Evolutionary conservation across 257 asterid genomes (phyloP), one percentile per base, ranked within the genome.

Genomic region (Capsicum baccatum): DNA sequence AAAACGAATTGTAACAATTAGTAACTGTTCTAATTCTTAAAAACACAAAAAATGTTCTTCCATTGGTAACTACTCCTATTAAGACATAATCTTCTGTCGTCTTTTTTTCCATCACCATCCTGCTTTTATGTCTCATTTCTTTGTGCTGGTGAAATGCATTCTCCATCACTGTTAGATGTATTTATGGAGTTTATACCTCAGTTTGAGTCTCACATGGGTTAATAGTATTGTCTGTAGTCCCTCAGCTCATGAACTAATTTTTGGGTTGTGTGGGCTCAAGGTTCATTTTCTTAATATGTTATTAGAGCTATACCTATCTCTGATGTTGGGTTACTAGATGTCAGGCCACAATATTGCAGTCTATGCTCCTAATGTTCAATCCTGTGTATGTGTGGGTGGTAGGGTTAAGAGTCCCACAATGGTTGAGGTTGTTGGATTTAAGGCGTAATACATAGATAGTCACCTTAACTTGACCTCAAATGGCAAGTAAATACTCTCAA

Each of bases 171-270:
- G 9, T 70, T 44, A 9, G 79, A 44, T 70, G 21, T 70, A 70
- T 17, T 44, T 17, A 70, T 44, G 79, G 16, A 70, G 57, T 70
- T 70, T 70, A 70, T 70, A 70, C 79, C 79, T 70, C 57, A 5
- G 56, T 47, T 39, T 26, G 33, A 39, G 44, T 70, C 79, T 44
- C 35, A 70, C 17, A 4, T 17, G 56, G 79, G 17, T 44, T 17
- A 70, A 70, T 70, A 19, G 57, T 70, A 47, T 70, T 17, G 16
- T 70, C 79, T 70, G 57, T 70, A 47, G 16, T 70, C 26, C 37
- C 10, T 44, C 79, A 44, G 17, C 9, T 44, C 57, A 17, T 70
- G 57, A 70, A 47, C 37, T 66, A 7, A 35, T 66, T 66, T 33
- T 63, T 35, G 15, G 73, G n/a, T 66, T 66, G 48, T 66, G 8